Base-by-base conservation (phyloP, 148 eudicot genomes). In the Nyssa sinensis region DNA sequence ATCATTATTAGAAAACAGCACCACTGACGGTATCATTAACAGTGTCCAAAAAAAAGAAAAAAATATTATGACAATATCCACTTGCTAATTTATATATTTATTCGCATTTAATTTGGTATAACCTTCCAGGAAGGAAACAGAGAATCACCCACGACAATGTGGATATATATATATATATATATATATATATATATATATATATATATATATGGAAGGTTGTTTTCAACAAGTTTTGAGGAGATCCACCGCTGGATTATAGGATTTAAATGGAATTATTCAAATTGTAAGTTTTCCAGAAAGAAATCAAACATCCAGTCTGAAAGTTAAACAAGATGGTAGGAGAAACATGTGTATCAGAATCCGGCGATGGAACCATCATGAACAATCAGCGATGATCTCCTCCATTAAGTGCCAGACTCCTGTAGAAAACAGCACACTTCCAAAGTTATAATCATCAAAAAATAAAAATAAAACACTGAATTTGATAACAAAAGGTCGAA, bases 361-460 rank as follows among this genome's bases (percentile, higher is more conserved):
- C 67, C 19, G 61, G 11, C 30, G 53, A 63, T 66, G 77, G 31
- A 51, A 60, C 35, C 61, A 64, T 49, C 63, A 64, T 0, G 12
- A 66, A 32, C 28, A 3, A 66, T 74, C 77, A 74, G 35, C 71
- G 77, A 32, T 74, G 55, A 35, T 74, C 77, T 25, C 77, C 77
- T 64, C 77, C 77, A 47, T 71, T 66, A 24, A 66, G 29, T 53
- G 71, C 37, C 63, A 66, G 55, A 17, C 51, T 47, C 77, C 77
- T 74, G 77, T 6, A 21, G 49, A 66, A 53, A 67, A 62, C 12
- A 37, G 39, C 10, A 33, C 29, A 49, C 62, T n/a, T 5, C 9
- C 7, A 7, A 27, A 31, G 44, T 66, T 34, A 35, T 31, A 17
- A 19, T 27, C n/a, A 31, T 11, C 11, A 7, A 35, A 35, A 66